These are phyloP conservation scores for Aspergillus cristatus DNA, from an alignment of 495 filamentous ascomycete genomes.

Conservation along the genomic window DNA sequence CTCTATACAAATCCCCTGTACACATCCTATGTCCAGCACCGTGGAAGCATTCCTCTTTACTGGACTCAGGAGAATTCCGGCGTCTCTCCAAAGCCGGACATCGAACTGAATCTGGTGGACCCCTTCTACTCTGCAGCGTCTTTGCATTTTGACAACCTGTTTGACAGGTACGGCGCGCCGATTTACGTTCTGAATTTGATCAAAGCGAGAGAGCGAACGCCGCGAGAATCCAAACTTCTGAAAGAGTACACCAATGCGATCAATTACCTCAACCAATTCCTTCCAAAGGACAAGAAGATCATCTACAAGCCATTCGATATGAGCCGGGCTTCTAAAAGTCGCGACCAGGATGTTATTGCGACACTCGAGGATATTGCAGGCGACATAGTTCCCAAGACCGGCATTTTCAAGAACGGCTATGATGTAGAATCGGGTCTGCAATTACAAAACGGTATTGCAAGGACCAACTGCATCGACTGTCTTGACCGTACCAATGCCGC, in stretches of 20 bases:
- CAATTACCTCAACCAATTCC: constrained; percentile 88
- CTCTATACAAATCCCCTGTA: constrained; percentile 83
- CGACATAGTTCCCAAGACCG: constrained; percentile 71
- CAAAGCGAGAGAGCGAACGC: constrained; percentile 83
- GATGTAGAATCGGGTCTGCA: constrained; percentile 49
- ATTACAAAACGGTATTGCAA: constrained; percentile 86
- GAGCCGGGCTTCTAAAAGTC: constrained; percentile 89
- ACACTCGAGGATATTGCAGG: constrained; percentile 84
- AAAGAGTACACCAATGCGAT: constrained; percentile 83
- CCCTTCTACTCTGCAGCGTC: constrained; percentile 96
- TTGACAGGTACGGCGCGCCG: constrained; percentile 86
- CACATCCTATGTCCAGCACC: constrained; percentile 94
- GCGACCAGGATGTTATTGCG: constrained; percentile 92
- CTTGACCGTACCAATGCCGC: constrained; percentile 94
- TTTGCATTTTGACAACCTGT: constrained; percentile 92
- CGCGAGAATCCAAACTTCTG: constrained; percentile 83
- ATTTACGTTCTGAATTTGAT: constrained; percentile 90
- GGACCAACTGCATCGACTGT: constrained; percentile 97
- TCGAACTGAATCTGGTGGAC: constrained; percentile 87
- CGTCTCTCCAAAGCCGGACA: constrained; percentile 90
- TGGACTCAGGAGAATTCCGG: constrained; percentile 98
- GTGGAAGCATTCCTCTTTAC: constrained; percentile 91
- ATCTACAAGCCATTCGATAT: constrained; percentile 96
- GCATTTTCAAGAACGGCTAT: constrained; percentile 90
- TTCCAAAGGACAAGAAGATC: constrained; percentile 76